Base-by-base conservation (phyloP, 352 stramenopile species). In the Phytophthora idaei region DNA sequence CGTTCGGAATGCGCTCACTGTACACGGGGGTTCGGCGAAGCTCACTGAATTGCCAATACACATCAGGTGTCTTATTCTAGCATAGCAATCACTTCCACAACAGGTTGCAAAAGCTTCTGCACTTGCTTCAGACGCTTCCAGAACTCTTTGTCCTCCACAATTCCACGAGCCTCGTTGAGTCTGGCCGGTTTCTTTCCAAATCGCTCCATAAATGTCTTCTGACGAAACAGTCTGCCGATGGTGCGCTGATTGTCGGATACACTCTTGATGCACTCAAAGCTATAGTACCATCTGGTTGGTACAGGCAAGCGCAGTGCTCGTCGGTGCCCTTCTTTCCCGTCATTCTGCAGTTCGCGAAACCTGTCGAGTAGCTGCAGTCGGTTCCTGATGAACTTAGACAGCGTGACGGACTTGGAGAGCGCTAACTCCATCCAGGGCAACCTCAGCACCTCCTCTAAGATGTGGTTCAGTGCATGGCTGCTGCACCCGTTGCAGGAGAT, bases 391-490 rank as follows among this genome's bases (percentile, higher is more conserved):
- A 27, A 47, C n/a, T 47, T 47, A 4, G n/a, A 9, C 41, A 47
- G n/a, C n/a, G 5, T 47, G 7, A 47, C n/a, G 9, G 41, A 7
- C 1, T 47, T 47, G 10, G 2, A 7, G 10, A 42, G 15, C 1
- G 9, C n/a, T 4, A 1, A 7, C 2, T 6, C 6, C 5, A 28
- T 47, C n/a, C 6, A 47, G 1, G n/a, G n/a, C 36, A 47, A 27
- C 2, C 9, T 21, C 41, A 47, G 14, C 41, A 47, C 41, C 6
- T 47, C 41, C 21, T 21, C 21, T 21, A 21, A 21, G 21, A 21
- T 21, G 21, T 27, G n/a, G 8, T 51, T 98, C 8, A 60, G 39
- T 11, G 27, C 53, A 32, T 60, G 53, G 29, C 53, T 60, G 53
- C 53, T 60, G 39, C 53, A 60, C 27, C 53, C 25, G 14, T 60